Evolutionary conservation across 2,329 filamentous ascomycete species (phyloP).

Genomic region (Aureobasidium lini): DNA sequence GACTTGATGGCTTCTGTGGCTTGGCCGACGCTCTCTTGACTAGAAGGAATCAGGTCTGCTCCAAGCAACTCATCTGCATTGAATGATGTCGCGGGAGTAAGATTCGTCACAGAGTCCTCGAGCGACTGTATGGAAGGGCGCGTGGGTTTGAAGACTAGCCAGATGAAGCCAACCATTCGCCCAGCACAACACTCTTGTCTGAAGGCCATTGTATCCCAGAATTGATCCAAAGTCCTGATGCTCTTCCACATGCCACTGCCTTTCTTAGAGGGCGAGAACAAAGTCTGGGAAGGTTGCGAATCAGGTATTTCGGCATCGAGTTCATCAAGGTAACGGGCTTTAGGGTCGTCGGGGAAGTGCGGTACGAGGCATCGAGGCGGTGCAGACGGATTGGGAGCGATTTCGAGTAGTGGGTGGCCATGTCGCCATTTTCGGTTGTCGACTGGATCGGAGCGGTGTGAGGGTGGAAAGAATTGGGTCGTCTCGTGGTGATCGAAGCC

Average conservation of each 20-base stretch:
- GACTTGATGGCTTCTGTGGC: background rate
- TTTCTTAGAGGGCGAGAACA: conserved; percentile 29
- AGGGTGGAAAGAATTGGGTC: conserved; percentile 64
- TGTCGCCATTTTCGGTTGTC: conserved; percentile 42
- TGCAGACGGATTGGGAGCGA: conserved; percentile 55
- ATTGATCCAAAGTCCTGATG: conserved; percentile 75
- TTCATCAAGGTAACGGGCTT: conserved; percentile 80
- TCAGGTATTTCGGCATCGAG: conserved; percentile 72
- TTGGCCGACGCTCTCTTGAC: background rate
- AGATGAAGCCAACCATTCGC: conserved; percentile 85
- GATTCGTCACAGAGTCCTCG: background rate
- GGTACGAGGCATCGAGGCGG: conserved; percentile 80
- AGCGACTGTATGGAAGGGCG: background rate
- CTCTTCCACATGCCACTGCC: conserved; percentile 72
- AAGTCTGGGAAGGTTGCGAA: conserved; percentile 25
- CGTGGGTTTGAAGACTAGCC: conserved; percentile 69
- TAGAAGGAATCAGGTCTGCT: background rate
- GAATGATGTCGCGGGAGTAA: background rate
- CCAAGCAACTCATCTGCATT: background rate
- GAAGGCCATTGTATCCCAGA: conserved; percentile 98
- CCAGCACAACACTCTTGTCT: conserved; percentile 93
- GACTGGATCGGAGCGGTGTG: conserved; percentile 31
- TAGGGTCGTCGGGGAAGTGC: conserved; percentile 90
- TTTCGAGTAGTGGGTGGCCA: conserved; percentile 65
- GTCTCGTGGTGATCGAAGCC: conserved; percentile 79